Conservation (phyloP, 768 basidiomycete species). For the Mycena galericulata region DNA sequence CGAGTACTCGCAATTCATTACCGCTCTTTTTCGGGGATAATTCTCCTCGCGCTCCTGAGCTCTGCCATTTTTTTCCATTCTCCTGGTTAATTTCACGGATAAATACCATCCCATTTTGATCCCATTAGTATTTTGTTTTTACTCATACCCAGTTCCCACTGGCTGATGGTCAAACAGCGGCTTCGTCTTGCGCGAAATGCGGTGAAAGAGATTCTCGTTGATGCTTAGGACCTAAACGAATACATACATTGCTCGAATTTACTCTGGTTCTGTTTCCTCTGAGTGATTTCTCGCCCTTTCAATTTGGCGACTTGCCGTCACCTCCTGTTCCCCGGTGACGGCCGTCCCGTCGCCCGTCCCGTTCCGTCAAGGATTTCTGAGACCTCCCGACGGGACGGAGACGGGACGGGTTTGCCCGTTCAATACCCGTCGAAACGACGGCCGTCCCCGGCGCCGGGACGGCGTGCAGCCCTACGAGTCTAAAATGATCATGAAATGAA, state of each 20-base stretch:
- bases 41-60: neutral
- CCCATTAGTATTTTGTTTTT: constrained; percentile 1
- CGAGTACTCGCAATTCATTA: too few species aligned
- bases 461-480: too few species aligned
- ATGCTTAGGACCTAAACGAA: constrained; percentile 8
- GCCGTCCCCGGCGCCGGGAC: neutral
- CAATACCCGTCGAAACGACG: neutral
- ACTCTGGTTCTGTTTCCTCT: neutral
- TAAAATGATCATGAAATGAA: too few species aligned
- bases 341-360: neutral
- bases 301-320: too few species aligned
- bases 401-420: neutral
- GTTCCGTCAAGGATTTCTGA: neutral
- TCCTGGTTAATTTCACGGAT: constrained; percentile 1
- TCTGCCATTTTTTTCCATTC: constrained; percentile 4
- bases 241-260: constrained; percentile 2
- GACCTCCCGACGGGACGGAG: neutral
- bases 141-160: neutral
- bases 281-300: neutral
- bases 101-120: too few species aligned
- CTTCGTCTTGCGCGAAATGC: constrained; percentile 5
- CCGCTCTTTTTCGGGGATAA: constrained; percentile 10
- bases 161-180: constrained; percentile 10
- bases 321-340: neutral
- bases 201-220: constrained; percentile 11